Percentiles rank a stretch among this genome's conserved stretches.
phyloP scores from a whole-genome alignment of 805 yeast species.

The Groenewaldozyma salmanticensis region DNA sequence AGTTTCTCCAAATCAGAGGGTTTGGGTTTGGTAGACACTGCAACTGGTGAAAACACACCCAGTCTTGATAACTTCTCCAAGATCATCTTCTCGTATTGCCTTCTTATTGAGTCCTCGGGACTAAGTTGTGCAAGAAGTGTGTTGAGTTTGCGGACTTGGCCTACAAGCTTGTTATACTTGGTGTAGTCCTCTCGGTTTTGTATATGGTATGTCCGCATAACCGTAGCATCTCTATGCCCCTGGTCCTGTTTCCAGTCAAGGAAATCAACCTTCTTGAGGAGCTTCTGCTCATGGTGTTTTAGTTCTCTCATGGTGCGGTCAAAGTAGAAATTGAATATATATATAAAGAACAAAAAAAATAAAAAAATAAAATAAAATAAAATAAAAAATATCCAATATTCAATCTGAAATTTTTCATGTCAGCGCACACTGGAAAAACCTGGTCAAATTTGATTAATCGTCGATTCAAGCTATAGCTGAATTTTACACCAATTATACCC shows the following conservation, averaged over 20 bases:
- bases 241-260: conserved; percentile 96
- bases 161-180: conserved; percentile 87
- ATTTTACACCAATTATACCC: not conserved
- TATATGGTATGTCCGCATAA: conserved; percentile 88
- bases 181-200: conserved; percentile 95
- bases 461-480: conserved; percentile 1
- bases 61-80: conserved; percentile 79
- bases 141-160: conserved; percentile 80
- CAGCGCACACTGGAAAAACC: no score
- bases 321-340: not conserved
- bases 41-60: conserved; percentile 71
- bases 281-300: conserved; percentile 91
- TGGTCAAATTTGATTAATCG: no score
- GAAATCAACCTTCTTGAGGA: conserved; percentile 90
- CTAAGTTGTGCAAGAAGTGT: conserved; percentile 75
- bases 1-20: conserved; percentile 86
- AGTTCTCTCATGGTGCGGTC: conserved; percentile 40
- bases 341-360: no score
- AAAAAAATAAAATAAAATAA: no score
- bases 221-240: conserved; percentile 92
- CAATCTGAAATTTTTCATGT: conserved; percentile 6
- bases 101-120: conserved; percentile 77
- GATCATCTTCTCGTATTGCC: conserved; percentile 78
- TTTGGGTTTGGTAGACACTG: conserved; percentile 54
- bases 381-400: no score